Evolutionary conservation across 257 asterid species (phyloP).

Genomic region (Fraxinus anomala): DNA sequence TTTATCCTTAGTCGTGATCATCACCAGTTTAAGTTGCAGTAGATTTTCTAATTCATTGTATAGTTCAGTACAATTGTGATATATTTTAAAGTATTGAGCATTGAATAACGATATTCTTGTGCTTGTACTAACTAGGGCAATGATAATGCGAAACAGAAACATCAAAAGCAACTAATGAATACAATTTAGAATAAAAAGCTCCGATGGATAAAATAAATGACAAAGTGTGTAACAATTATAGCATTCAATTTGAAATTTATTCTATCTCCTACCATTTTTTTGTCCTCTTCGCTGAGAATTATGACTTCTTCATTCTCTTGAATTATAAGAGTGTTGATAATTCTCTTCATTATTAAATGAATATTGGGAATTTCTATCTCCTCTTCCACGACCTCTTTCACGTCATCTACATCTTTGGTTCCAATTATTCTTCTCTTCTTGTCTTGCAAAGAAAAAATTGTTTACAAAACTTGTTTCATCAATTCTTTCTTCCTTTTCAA

Average conservation of each 20-base stretch:
- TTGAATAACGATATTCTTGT: too few relatives aligned
- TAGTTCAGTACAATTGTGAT: too few relatives aligned
- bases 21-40: too few relatives aligned
- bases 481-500: background rate
- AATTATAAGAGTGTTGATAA: background rate
- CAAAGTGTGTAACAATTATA: background rate
- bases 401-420: background rate
- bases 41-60: too few relatives aligned
- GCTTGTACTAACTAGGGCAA: too few relatives aligned
- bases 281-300: background rate
- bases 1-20: too few relatives aligned
- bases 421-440: background rate
- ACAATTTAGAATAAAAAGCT: too few relatives aligned
- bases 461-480: too few relatives aligned
- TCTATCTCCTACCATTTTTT: background rate
- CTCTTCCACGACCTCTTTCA: background rate
- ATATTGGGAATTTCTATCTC: background rate
- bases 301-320: background rate
- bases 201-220: too few relatives aligned
- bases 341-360: background rate
- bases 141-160: too few relatives aligned
- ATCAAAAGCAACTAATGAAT: too few relatives aligned
- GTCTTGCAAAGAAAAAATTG: background rate
- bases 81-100: too few relatives aligned
- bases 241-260: background rate